These are phyloP conservation scores for Ceratobasidium sp. DNA, from an alignment of 1,284 basidiomycete species.

Conservation along the genomic window DNA sequence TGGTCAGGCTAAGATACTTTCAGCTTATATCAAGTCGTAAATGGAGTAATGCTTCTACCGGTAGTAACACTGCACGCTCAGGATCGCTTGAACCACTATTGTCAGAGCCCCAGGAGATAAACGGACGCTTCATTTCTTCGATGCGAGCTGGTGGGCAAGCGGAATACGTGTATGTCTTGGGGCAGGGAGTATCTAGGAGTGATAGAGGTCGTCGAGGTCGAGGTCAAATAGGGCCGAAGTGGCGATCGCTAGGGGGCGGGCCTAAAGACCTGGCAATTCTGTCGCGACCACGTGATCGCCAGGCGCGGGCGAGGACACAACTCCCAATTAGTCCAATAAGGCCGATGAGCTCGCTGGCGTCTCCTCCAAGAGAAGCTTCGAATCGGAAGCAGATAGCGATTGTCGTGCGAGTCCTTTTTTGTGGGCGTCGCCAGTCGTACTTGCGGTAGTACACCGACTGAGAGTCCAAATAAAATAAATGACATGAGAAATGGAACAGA, in stretches of 20 bases:
- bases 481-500: too few species aligned
- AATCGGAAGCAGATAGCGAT: background rate
- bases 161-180: too few species aligned
- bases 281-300: background rate
- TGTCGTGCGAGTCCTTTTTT: background rate
- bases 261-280: too few species aligned
- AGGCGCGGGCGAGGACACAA: background rate
- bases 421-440: background rate
- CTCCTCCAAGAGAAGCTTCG: background rate
- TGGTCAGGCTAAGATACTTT: constrained; percentile 11
- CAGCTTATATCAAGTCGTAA: too few species aligned
- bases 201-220: too few species aligned
- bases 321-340: background rate
- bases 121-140: background rate
- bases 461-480: too few species aligned
- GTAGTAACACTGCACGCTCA: background rate
- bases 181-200: too few species aligned
- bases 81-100: constrained; percentile 7
- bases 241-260: too few species aligned
- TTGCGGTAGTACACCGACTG: too few species aligned
- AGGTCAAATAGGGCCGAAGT: too few species aligned
- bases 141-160: too few species aligned
- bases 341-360: background rate
- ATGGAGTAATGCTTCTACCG: constrained; percentile 3
- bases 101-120: background rate